Evolutionary conservation across 768 basidiomycete genomes (phyloP), one percentile per base, ranked within the genome.

Genomic region (Macrolepiota fuliginosa): DNA sequence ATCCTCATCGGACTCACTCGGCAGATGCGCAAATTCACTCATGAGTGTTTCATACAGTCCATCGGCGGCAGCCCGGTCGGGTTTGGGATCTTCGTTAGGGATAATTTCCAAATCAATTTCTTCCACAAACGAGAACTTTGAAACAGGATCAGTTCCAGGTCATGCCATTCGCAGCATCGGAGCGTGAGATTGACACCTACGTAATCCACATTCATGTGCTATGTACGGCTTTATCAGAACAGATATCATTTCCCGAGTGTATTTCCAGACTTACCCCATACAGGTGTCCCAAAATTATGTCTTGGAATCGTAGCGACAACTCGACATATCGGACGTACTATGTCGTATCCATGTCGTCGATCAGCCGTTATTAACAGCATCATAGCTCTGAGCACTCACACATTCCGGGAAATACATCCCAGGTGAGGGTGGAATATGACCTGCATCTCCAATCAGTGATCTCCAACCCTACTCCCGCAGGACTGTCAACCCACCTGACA

Each of bases 121-220:
- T 65, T 84, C 81, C 24, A 86, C 65, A 64, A 85, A 83, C 62
- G 80, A 82, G 69, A 86, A 87, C 85, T 86, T 49, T 32, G 46
- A 42, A 62, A 49, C 53, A 29, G 56, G 66, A 65, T 65, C 58
- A 61, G 62, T 32, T 3, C 29, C 7, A n/a, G n/a, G n/a, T 63
- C 45, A 70, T 32, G 36, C 37, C 55, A 54, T 46, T 54, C 45
- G 29, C 53, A 55, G n/a, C 15, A 10, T 61, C 58, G 42, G 42
- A 52, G 61, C 37, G 49, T 32, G 29, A 32, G 29, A 66, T 25
- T 57, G 47, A 65, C 80, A 47, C 29, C 29, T 80, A 89, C 89
- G 74, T 88, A 87, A 76, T 96, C 93, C 17, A 84, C 82, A 72
- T 95, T 94, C 90, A 90, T 90, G 72, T 94, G 89, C 87, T 89